Evolutionary conservation across 352 stramenopile genomes (phyloP), one percentile per base, ranked within the genome.

Genomic region (Vaucheria bursata): DNA sequence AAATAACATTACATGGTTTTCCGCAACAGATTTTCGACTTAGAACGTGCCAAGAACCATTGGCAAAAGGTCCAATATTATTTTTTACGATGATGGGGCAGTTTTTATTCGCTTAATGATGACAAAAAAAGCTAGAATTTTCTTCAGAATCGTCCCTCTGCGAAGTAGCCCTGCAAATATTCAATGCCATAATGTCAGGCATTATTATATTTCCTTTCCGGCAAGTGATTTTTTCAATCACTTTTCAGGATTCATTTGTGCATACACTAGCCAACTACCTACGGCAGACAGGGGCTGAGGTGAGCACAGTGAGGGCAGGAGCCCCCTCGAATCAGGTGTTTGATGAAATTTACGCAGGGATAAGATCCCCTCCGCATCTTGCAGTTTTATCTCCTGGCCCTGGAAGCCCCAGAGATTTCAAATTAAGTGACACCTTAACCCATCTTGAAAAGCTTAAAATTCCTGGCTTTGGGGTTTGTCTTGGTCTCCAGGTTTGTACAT

Each of bases 201-300:
- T n/a, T n/a, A n/a, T n/a, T n/a, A n/a, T n/a, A n/a, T n/a, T n/a
- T n/a, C n/a, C n/a, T n/a, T n/a, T n/a, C n/a, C n/a, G n/a, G n/a
- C n/a, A n/a, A n/a, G n/a, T n/a, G n/a, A n/a, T n/a, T n/a, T n/a
- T n/a, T n/a, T n/a, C n/a, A n/a, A n/a, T 25, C 25, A 25, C 45
- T 59, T 31, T 8, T 31, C 53, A 68, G 79, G 90, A 95, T 83
- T 93, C 89, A 0, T 95, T 95, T 80, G 90, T 95, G 4, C 89
- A 95, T 82, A 95, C 90, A 33, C 85, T 95, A 37, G 89, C 88
- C 37, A 94, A 95, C 76, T 95, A 95, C 78, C 79, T 95, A 29
- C 87, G 89, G 25, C 90, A 95, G 85, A 94, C 89, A 32, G 89
- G 89, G 52, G 90, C 89, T 1, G 81, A 87, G 32, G 76, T 78